Percentiles rank a stretch among this genome's conserved stretches.
phyloP scores from a whole-genome alignment of 2,329 filamentous ascomycete species.

The Aspergillus sp. region DNA sequence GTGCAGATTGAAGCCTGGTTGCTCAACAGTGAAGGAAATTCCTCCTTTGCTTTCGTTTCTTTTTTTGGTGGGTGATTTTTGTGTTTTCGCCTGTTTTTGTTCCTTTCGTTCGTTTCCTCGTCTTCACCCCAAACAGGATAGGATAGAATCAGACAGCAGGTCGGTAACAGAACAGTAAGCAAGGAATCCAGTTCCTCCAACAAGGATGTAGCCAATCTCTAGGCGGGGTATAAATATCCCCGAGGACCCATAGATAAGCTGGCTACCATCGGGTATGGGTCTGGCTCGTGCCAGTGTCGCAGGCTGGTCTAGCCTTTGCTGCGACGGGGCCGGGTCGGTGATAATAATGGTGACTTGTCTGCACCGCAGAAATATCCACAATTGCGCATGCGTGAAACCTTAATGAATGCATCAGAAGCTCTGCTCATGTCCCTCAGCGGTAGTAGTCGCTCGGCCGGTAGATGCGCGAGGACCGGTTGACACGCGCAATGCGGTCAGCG shows the following conservation, averaged over 20 bases:
- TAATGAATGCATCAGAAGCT: background rate
- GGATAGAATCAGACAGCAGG: background rate
- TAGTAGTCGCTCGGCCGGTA: slow-evolving; percentile 34
- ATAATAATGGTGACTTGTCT: background rate
- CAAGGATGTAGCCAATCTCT: background rate
- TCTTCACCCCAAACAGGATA: background rate
- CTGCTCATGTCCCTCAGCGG: slow-evolving; percentile 22
- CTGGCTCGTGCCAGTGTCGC: background rate
- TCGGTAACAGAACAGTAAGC: background rate
- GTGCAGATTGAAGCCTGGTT: background rate
- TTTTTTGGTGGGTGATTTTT: background rate
- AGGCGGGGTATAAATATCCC: background rate
- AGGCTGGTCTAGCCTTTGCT: background rate
- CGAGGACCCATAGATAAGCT: background rate
- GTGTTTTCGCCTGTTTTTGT: background rate
- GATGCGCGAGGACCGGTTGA: slow-evolving; percentile 32
- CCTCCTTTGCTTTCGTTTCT: background rate
- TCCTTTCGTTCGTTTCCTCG: background rate
- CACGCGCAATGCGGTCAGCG: slow-evolving; percentile 37
- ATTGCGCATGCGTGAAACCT: background rate
- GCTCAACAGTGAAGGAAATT: background rate
- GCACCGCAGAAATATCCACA: background rate
- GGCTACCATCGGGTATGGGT: background rate
- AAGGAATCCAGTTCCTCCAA: background rate
- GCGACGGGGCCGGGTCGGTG: background rate